Evolutionary conservation across 1,284 basidiomycete species (phyloP).

Genomic region (Fomitopsis schrenkii): DNA sequence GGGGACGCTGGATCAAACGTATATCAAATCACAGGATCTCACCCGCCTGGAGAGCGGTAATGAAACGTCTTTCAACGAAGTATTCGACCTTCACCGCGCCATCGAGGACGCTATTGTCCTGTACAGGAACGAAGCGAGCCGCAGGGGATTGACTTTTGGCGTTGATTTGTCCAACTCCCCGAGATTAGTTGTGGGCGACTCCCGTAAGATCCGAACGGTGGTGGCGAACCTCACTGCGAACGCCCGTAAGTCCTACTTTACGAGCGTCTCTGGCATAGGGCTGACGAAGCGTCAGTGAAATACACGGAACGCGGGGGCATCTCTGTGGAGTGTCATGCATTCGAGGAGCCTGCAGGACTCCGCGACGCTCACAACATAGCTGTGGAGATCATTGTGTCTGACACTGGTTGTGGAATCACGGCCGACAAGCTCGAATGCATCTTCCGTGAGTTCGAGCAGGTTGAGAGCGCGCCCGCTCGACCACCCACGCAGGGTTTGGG

Average conservation of each 20-base stretch:
- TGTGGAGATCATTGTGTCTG: constrained; percentile 73
- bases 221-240: constrained; percentile 85
- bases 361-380: constrained; percentile 45
- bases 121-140: constrained; percentile 65
- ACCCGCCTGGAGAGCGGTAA: constrained; percentile 81
- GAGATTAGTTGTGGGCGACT: constrained; percentile 62
- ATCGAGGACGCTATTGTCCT: constrained; percentile 69
- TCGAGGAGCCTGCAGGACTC: constrained; percentile 49
- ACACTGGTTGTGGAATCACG: constrained; percentile 78
- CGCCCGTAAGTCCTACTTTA: constrained; percentile 46
- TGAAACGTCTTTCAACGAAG: constrained; percentile 79
- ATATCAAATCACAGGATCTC: constrained; percentile 51
- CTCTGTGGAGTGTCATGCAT: constrained; percentile 56
- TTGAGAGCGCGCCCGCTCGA: constrained; percentile 52
- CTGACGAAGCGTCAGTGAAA: constrained; percentile 50
- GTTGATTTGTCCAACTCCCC: constrained; percentile 57
- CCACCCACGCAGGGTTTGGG: constrained; percentile 46
- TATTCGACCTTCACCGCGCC: constrained; percentile 69
- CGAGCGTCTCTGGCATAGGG: background rate
- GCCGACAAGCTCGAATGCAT: constrained; percentile 74
- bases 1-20: constrained; percentile 9
- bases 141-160: constrained; percentile 63
- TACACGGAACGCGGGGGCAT: constrained; percentile 70
- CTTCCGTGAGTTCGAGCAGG: constrained; percentile 85
- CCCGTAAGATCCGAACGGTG: constrained; percentile 75